Base-by-base conservation (phyloP, 352 stramenopile species). In the Phytophthora vignae region DNA sequence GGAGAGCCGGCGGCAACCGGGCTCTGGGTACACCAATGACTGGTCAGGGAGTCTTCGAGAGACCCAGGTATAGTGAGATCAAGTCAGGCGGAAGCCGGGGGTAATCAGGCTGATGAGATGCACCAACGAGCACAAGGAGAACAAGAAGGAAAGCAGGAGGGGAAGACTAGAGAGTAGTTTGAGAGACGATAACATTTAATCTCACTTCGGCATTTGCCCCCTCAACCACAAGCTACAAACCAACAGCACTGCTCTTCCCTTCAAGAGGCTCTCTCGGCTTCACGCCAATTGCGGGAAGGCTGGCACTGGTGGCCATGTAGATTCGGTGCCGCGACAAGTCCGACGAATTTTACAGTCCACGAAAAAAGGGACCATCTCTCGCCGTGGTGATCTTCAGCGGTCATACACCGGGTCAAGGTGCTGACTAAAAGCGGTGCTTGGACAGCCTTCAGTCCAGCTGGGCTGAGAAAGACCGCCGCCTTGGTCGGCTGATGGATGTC, bases 241-340 rank as follows among this genome's bases (percentile, higher is more conserved):
- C n/a, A n/a, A n/a, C n/a, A n/a, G n/a, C n/a, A n/a, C 42, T 14
- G n/a, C 56, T 54, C 4, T 22, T 36, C 22, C 22, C 15, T 17
- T 8, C 36, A 44, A 17, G 12, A 11, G 10, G 21, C 52, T 54
- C 44, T 60, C 40, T 22, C 10, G 5, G 49, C 56, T 54, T 72
- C 65, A 29, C 25, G 25, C 4, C 25, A 72, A 67, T 52, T 67
- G 44, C 40, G 21, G 33, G 9, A 11, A 50, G 54, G 42, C 49
- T 17, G 22, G 7, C 8, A 31, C 17, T 11, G 10, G 48, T 54
- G 58, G 65, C 48, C 49, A 22, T 22, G 58, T 67, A 70, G 55
- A 70, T 77, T 53, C 60, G 27, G 59, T 71, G 48, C 42, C 59
- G 60, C 55, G 71, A 74, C 65, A 74, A 67, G 58, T 60, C 10